A percentile compares a stretch with the other conserved stretches of the same genome.
Conservation (phyloP, 2,329 filamentous ascomycete species). For the Beauveria asiatica region DNA sequence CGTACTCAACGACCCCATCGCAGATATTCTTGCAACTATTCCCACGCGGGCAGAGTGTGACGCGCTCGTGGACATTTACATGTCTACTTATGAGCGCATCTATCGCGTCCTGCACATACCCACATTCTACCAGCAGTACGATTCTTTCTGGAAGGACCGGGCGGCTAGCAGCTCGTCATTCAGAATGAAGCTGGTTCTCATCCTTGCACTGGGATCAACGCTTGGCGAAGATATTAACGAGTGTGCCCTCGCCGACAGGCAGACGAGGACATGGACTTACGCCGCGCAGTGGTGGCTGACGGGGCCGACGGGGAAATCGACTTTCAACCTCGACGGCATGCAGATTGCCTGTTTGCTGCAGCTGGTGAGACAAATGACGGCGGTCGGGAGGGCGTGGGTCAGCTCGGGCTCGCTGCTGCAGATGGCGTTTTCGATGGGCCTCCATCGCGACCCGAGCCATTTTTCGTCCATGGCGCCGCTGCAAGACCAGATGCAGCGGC, state of each 20-base stretch:
- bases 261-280: neutral
- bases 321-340: slow-evolving; percentile 1
- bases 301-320: neutral
- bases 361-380: slow-evolving; percentile 7
- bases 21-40: neutral
- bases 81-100: slow-evolving; percentile 2
- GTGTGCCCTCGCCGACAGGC: neutral
- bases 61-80: neutral
- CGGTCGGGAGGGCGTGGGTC: neutral
- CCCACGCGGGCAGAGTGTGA: neutral
- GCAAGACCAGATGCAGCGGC: slow-evolving; percentile 1
- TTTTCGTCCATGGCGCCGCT: neutral
- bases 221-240: neutral
- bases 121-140: slow-evolving; percentile 2
- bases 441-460: slow-evolving; percentile 6
- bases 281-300: slow-evolving; percentile 10
- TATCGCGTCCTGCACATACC: slow-evolving; percentile 6
- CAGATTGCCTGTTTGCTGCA: slow-evolving; percentile 5
- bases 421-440: slow-evolving; percentile 1
- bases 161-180: neutral
- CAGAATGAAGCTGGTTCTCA: neutral
- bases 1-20: neutral
- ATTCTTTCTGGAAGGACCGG: neutral
- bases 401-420: slow-evolving; percentile 1
- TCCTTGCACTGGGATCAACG: neutral